Base-by-base conservation (phyloP, 140 eudicot species). In the Bidens hawaiensis region DNA sequence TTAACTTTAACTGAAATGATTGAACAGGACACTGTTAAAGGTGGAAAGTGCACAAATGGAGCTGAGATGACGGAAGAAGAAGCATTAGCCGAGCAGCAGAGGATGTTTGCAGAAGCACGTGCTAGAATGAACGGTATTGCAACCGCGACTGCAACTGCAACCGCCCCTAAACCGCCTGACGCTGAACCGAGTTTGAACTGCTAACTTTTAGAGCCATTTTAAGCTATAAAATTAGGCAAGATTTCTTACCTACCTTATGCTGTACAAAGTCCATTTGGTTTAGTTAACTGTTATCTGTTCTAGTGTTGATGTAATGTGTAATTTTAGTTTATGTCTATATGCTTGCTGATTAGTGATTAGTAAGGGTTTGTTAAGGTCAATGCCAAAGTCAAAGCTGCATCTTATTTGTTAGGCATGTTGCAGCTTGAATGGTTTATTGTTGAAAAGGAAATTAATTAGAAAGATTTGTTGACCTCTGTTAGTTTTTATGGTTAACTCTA, bases 91-190 rank as follows among this genome's bases (percentile, higher is more conserved):
- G 97, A 83, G 65, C 97, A 90, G 55, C 97, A 86, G 72, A 79
- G 95, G 76, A 90, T 86, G 97, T 90, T 90, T 77, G 97, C 94
- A 0, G 97, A 90, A 68, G 97, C 97, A 15, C 93, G 97, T 41
- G 97, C 95, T 2, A 68, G 95, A 69, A 89, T 89, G 97, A 83
- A 89, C 51, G 95, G 97, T 23, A 9, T 10, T 23, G 57, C 57
- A 50, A 11, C 56, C 13, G 28, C 53, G 6, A 46, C 53, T 0
- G 12, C 28, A 49, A 21, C 56, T 12, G 12, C 55, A 19, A 48
- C 81, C 14, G 47, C 84, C 3, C 74, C 94, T 40, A 82, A 69
- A 40, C 81, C 67, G 4, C 52, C 85, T 17, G 86, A 76, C 54
- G 38, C 86, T 0, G 81, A 87, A 53, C 75, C 83, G 22, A 81